phyloP scores from a whole-genome alignment of 345 rosid genomes.

The Orychophragmus violaceus region DNA sequence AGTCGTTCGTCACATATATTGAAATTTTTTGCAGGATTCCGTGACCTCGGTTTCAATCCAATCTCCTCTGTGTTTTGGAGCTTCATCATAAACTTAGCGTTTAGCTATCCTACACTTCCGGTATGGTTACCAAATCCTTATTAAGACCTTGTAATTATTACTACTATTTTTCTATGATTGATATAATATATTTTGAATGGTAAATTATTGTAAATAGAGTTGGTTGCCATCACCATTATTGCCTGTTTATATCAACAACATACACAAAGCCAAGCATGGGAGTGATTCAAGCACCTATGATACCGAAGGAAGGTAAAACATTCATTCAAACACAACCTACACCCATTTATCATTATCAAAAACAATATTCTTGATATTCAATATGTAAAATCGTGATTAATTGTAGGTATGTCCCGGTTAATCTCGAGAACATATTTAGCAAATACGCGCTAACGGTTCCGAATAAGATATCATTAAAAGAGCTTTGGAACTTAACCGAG shows the following conservation, averaged over 20 bases:
- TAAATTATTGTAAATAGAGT: slow-evolving; percentile 32
- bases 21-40: slow-evolving; percentile 34
- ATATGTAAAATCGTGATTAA: neutral
- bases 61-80: slow-evolving; percentile 40
- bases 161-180: neutral
- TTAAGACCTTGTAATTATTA: neutral
- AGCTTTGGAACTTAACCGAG: slow-evolving; percentile 69
- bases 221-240: slow-evolving; percentile 69
- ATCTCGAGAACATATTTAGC: slow-evolving; percentile 65
- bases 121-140: slow-evolving; percentile 33
- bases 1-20: neutral
- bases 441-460: slow-evolving; percentile 53
- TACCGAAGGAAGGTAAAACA: slow-evolving; percentile 79
- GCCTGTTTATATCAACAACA: slow-evolving; percentile 61
- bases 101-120: slow-evolving; percentile 62
- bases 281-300: slow-evolving; percentile 67
- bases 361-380: neutral
- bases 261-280: slow-evolving; percentile 78
- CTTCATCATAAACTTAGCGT: slow-evolving; percentile 31
- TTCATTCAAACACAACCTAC: neutral
- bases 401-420: slow-evolving; percentile 55
- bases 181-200: neutral
- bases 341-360: neutral
- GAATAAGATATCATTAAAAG: slow-evolving; percentile 44
- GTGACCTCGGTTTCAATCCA: slow-evolving; percentile 57